phyloP scores from a whole-genome alignment of 192 early-diverging fungal genomes.

The Backusella parvicylindrica region DNA sequence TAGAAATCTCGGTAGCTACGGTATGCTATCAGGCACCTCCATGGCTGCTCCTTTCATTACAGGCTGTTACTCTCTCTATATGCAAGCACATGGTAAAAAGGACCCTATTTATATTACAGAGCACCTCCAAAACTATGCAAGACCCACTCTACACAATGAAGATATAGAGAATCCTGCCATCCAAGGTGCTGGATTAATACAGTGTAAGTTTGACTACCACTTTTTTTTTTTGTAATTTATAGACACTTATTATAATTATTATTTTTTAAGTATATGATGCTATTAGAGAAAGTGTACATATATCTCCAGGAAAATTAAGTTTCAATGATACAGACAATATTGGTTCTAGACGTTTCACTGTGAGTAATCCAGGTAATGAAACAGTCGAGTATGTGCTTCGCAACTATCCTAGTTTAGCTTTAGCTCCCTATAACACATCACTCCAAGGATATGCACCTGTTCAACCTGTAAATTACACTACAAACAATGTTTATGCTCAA shows the following conservation, averaged over 20 bases:
- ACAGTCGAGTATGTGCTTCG: constrained; percentile 30
- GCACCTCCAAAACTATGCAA: constrained; percentile 33
- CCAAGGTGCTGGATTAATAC: constrained; percentile 55
- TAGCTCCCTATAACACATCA: constrained; percentile 32
- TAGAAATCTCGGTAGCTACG: constrained; percentile 37
- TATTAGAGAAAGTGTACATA: constrained; percentile 29
- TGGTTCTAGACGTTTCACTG: constrained; percentile 27
- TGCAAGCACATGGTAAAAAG: constrained; percentile 34
- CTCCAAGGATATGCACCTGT: constrained; percentile 6
- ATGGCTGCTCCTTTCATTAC: constrained; percentile 61
- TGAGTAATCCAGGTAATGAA: constrained; percentile 38
- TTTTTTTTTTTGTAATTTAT: background rate
- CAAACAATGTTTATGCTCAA: constrained; percentile 1
- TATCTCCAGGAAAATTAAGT: constrained; percentile 44
- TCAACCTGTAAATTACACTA: constrained; percentile 7
- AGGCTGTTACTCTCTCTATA: constrained; percentile 44
- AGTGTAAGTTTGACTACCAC: constrained; percentile 18
- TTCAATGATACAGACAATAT: constrained; percentile 46
- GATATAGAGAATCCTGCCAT: constrained; percentile 25
- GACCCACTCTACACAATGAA: constrained; percentile 10
- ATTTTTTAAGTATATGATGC: constrained; percentile 29
- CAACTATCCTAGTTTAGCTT: constrained; percentile 31
- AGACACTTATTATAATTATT: background rate
- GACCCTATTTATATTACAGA: constrained; percentile 24
- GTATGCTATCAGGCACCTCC: constrained; percentile 49